These are phyloP conservation scores for Adansonia digitata DNA, from an alignment of 345 rosid species.

Conservation along the genomic window DNA sequence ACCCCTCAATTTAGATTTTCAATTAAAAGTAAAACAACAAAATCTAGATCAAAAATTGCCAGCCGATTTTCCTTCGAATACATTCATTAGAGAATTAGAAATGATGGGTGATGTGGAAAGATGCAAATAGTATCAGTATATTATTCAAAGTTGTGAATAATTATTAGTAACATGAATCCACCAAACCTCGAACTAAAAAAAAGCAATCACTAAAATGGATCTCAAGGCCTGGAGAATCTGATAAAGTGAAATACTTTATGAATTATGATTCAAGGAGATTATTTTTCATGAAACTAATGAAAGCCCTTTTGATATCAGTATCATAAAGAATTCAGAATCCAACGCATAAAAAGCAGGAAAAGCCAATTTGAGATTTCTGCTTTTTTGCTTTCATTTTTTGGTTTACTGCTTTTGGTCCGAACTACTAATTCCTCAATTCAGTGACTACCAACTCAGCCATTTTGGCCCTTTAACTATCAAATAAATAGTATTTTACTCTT, in stretches of 20 bases:
- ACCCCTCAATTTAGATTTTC: too few relatives aligned
- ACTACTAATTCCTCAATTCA: background rate
- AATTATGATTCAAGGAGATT: background rate
- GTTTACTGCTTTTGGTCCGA: background rate
- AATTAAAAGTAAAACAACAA: too few relatives aligned
- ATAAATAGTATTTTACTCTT: background rate
- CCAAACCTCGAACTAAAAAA: background rate
- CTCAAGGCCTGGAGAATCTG: slow-evolving; percentile 4
- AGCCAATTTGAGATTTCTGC: background rate
- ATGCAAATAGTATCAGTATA: background rate
- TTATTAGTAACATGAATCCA: background rate
- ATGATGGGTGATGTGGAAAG: background rate
- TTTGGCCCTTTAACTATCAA: background rate
- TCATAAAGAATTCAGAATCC: slow-evolving; percentile 1
- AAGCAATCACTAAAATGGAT: background rate
- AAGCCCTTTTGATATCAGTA: slow-evolving; percentile 17
- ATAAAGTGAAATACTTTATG: slow-evolving; percentile 9
- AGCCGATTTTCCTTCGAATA: background rate
- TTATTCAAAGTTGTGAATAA: background rate
- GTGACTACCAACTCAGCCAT: slow-evolving; percentile 1
- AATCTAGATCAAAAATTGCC: background rate
- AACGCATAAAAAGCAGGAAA: background rate
- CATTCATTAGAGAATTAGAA: background rate
- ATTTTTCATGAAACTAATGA: slow-evolving; percentile 9
- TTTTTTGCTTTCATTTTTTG: background rate